These are phyloP conservation scores for Macaranga tanarius DNA, from an alignment of 441 rosid genomes.

Conservation along the genomic window DNA sequence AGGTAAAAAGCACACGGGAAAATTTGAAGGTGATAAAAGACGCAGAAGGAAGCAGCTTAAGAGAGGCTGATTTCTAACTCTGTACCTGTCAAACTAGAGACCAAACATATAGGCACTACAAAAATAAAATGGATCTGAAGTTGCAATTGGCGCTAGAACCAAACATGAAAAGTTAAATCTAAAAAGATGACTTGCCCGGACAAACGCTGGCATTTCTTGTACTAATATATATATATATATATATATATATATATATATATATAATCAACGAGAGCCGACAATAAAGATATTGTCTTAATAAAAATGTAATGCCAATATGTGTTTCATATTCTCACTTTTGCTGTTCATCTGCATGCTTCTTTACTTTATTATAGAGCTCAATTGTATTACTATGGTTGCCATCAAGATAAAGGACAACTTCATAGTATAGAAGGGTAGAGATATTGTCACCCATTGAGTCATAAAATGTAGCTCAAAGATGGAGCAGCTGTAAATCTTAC, in stretches of 20 bases:
- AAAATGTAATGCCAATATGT: conserved; percentile 8
- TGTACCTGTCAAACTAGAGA: too few relatives aligned
- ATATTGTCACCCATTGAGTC: conserved; percentile 70
- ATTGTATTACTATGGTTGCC: conserved; percentile 57
- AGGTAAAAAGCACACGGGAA: too few relatives aligned
- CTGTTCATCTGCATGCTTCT: conserved; percentile 43
- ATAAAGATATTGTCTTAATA: conserved; percentile 23
- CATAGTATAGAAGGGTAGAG: conserved; percentile 70
- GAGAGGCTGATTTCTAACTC: too few relatives aligned
- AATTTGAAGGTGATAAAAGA: too few relatives aligned
- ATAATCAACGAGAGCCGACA: conserved; percentile 24
- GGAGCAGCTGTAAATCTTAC: conserved; percentile 88
- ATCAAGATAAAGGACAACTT: conserved; percentile 93
- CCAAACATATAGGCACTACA: too few relatives aligned
- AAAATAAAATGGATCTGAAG: too few relatives aligned
- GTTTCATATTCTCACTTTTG: conserved; percentile 34
- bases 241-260: too few relatives aligned
- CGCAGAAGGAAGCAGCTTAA: too few relatives aligned
- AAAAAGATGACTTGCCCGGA: conserved; percentile 25
- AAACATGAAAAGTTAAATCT: too few relatives aligned
- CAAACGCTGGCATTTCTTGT: conserved; percentile 26
- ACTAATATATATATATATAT: too few relatives aligned
- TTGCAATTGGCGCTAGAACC: too few relatives aligned
- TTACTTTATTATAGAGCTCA: conserved; percentile 59
- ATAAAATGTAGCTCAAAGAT: conserved; percentile 88